Evolutionary conservation across 176 grass and related monocot genomes (phyloP).

Genomic region (Avena insularis): DNA sequence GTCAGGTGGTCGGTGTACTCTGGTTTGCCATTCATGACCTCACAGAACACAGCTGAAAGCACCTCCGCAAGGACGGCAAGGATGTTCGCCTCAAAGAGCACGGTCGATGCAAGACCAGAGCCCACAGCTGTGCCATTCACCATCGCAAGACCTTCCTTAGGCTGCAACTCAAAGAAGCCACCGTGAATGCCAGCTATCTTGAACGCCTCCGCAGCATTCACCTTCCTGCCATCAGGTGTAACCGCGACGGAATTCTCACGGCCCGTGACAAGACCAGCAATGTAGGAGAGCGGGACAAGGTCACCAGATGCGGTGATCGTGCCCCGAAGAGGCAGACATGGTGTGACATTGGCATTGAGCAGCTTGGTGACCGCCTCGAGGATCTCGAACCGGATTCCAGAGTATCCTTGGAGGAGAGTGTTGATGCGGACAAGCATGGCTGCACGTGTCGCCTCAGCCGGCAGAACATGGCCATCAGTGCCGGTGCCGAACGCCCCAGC

Average conservation of each 20-base stretch:
- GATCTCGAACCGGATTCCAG: neutral
- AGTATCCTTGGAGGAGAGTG: neutral
- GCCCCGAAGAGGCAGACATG: neutral
- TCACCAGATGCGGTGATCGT: neutral
- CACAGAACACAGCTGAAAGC: neutral
- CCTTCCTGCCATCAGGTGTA: neutral
- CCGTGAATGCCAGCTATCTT: neutral
- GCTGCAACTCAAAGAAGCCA: slow-evolving; percentile 60
- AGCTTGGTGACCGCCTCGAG: neutral
- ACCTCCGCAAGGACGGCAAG: slow-evolving; percentile 38
- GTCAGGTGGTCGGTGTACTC: slow-evolving; percentile 4
- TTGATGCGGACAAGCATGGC: slow-evolving; percentile 7
- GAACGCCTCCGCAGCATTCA: slow-evolving; percentile 5
- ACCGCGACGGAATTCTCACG: neutral
- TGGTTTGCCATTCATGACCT: slow-evolving; percentile 7
- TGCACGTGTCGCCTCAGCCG: neutral
- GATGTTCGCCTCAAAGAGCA: slow-evolving; percentile 68
- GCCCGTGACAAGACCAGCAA: neutral
- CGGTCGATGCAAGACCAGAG: slow-evolving; percentile 70
- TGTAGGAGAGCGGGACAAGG: neutral
- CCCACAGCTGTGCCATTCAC: slow-evolving; percentile 82
- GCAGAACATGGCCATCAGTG: neutral
- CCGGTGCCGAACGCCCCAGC: neutral
- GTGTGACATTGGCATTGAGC: slow-evolving; percentile 7
- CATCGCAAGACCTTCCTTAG: slow-evolving; percentile 78